Conservation (phyloP, 2,329 filamentous ascomycete genomes). For the Colletotrichum chlorophyti region DNA sequence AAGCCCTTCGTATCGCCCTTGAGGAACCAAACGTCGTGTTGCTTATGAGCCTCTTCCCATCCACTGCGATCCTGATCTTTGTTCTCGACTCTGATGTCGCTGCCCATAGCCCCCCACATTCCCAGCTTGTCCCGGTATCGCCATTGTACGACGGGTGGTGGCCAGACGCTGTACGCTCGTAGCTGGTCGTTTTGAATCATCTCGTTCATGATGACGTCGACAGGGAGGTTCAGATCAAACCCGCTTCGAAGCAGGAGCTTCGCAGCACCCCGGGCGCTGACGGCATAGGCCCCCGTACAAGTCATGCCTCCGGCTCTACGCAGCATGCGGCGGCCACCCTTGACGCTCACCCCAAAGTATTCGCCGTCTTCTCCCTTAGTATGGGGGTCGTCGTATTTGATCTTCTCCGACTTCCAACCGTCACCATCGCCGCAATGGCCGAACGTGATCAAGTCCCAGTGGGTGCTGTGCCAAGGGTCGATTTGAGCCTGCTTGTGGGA, state of each 20-base stretch:
- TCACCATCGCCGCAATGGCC: conserved; percentile 34
- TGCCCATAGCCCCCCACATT: conserved; percentile 32
- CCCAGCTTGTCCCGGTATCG: conserved; percentile 32
- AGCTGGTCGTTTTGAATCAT: conserved; percentile 33
- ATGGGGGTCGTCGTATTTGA: conserved; percentile 10
- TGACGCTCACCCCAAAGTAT: conserved; percentile 30
- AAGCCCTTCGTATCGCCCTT: conserved; percentile 8
- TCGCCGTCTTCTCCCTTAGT: conserved; percentile 9
- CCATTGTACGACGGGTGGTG: conserved; percentile 37
- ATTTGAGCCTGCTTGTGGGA: background rate
- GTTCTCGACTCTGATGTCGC: conserved; percentile 33
- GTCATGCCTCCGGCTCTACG: conserved; percentile 31
- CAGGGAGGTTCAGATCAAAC: conserved; percentile 34
- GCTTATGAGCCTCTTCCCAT: conserved; percentile 8
- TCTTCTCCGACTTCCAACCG: conserved; percentile 4
- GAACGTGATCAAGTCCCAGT: conserved; percentile 34
- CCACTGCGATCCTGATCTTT: conserved; percentile 21
- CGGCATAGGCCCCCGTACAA: conserved; percentile 37
- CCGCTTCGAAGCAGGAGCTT: conserved; percentile 34
- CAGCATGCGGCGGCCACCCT: conserved; percentile 33
- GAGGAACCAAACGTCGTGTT: conserved; percentile 7
- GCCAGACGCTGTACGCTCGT: conserved; percentile 32
- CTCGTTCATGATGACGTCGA: conserved; percentile 35
- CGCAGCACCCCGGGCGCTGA: conserved; percentile 35
- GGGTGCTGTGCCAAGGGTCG: conserved; percentile 33